Base-by-base conservation (phyloP, 1,284 basidiomycete species). In the Microbotryum scabiosae region DNA sequence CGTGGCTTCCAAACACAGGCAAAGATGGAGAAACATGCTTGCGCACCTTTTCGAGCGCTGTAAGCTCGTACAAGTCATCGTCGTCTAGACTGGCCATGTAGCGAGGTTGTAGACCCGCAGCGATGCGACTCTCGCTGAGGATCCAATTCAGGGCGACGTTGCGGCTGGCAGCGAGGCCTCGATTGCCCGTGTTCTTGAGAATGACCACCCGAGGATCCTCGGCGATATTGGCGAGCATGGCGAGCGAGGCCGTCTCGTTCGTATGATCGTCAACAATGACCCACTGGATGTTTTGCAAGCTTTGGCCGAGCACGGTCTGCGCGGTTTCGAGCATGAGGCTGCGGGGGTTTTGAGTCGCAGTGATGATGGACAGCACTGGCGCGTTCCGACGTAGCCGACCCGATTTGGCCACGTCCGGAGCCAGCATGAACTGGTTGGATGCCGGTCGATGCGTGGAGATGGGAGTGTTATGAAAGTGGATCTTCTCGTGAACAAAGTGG, bases 181-280 rank as follows among this genome's bases (percentile, higher is more conserved):
- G 50, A 9, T 51, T 43, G 18, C 63, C 66, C 18, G 20, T 21
- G 54, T 63, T 68, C 32, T 56, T 48, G 18, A 68, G 12, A 9
- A 63, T 21, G 23, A 54, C 55, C 5, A 67, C 60, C 32, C 66
- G 50, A 36, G 66, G 63, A 44, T 67, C 66, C 21, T 56, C 50
- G n/a, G 60, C 66, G n/a, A 59, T 58, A 9, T 55, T 20, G 28
- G 44, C 10, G 5, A 67, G 49, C 32, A 56, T 20, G 21, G 44
- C 57, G 43, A 65, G 48, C 32, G 58, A 60, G 8, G 53, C 54
- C 1, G 52, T 50, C 23, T 56, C 23, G 26, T 56, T 59, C 56
- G 66, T 43, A 56, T 67, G 66, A 54, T 67, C 66, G 54, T 64
- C 56, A 30, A 67, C 61, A 44, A 67, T 67, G 46, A 67, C 45